These are phyloP conservation scores for Syzygium oleosum DNA, from an alignment of 345 rosid genomes.

Conservation along the genomic window DNA sequence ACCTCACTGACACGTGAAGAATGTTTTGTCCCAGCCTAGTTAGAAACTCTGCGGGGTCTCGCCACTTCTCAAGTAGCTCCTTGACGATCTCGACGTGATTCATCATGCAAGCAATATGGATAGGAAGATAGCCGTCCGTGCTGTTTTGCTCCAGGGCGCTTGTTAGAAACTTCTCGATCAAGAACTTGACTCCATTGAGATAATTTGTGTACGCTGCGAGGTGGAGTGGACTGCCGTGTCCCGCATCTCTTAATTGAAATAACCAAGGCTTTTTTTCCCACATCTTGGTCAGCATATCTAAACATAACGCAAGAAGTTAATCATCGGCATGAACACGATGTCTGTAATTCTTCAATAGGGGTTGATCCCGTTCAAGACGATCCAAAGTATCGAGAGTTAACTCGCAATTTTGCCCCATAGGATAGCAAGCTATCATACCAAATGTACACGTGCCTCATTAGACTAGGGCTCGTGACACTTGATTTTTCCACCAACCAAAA, in stretches of 20 bases:
- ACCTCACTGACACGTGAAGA: not conserved
- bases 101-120: not conserved
- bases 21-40: not conserved
- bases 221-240: not conserved
- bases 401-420: not conserved
- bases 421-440: not conserved
- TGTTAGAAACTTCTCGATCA: no score
- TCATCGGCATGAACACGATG: not conserved
- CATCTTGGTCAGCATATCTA: not conserved
- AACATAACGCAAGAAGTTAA: not conserved
- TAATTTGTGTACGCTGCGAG: not conserved
- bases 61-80: not conserved
- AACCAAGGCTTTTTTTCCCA: not conserved
- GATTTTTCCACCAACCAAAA: not conserved
- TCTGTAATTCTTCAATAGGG: not conserved
- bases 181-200: not conserved
- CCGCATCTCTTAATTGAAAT: not conserved
- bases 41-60: not conserved
- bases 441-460: not conserved
- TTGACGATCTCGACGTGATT: accelerated
- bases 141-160: not conserved
- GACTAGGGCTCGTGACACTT: not conserved
- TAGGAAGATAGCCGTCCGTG: not conserved
- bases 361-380: not conserved
- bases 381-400: not conserved